phyloP scores from a whole-genome alignment of 2,329 filamentous ascomycete species.

The Ophiostoma sp. region DNA sequence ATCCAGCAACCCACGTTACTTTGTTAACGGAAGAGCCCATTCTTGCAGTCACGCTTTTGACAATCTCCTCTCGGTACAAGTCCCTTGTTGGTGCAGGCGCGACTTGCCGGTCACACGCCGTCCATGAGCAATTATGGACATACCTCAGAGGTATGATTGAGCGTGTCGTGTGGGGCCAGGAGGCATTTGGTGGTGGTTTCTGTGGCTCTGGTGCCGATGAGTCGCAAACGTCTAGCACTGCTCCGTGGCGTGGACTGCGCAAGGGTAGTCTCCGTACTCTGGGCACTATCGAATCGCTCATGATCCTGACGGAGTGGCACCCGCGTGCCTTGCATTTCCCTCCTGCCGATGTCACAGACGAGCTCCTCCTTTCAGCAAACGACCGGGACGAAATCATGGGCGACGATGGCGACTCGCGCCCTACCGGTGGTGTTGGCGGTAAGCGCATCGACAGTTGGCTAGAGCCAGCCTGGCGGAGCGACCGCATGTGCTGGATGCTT shows the following conservation, averaged over 20 bases:
- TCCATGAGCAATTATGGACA: conserved; percentile 93
- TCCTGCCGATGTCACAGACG: conserved; percentile 71
- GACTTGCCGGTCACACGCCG: conserved; percentile 80
- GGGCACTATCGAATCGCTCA: conserved; percentile 89
- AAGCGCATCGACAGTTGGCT: conserved; percentile 92
- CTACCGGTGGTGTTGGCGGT: conserved; percentile 76
- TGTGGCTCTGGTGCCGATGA: conserved; percentile 69
- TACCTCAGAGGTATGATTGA: conserved; percentile 95
- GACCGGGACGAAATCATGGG: conserved; percentile 47
- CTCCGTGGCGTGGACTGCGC: conserved; percentile 67
- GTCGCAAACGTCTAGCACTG: conserved; percentile 64
- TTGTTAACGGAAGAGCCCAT: conserved; percentile 90
- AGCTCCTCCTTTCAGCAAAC: conserved; percentile 64
- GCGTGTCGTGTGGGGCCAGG: conserved; percentile 90
- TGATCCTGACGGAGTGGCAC: conserved; percentile 97
- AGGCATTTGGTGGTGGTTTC: conserved; percentile 89
- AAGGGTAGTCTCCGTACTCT: conserved; percentile 83
- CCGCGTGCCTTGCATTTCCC: conserved; percentile 93
- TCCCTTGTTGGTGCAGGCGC: conserved; percentile 77
- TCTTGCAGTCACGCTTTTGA: conserved; percentile 84
- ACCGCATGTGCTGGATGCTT: conserved; percentile 98
- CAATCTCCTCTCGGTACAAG: conserved; percentile 85
- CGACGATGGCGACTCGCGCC: conserved; percentile 46
- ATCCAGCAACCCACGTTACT: conserved; percentile 74
- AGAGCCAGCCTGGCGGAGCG: conserved; percentile 90